Evolutionary conservation across 257 asterid species (phyloP), one percentile per base, ranked within the genome.

Genomic region (Gynochthodes officinalis): DNA sequence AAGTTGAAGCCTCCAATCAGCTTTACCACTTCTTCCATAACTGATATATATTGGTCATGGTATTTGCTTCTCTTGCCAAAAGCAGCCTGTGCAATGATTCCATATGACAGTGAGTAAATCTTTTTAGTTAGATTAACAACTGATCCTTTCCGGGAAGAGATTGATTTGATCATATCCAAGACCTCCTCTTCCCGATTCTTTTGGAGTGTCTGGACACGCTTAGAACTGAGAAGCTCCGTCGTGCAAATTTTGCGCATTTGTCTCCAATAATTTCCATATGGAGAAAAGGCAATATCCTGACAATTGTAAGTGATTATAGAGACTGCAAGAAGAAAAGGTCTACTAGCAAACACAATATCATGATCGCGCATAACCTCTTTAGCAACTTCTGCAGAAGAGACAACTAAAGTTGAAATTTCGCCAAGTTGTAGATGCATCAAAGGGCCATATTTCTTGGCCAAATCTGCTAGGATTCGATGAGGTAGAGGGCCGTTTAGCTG

Each of bases 361-460:
- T 49, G 70, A 0, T 37, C 50, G 2, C 33, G 48, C 53, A 73
- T 35, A 7, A 73, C 50, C 23, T 13, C 15, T 27, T 73, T 62
- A 14, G 67, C 68, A 2, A 42, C 19, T 0, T 25, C 75, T 2
- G 66, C 39, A 0, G 66, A 70, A 6, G 74, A 70, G 23, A 70
- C 55, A 16, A 70, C 46, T 1, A 72, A 5, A 0, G 69, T 48
- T 16, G 76, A 42, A 18, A 72, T 44, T 72, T 72, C 70, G 18
- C 76, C 76, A 2, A 72, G 69, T 15, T 35, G 23, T 13, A 72
- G 60, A 30, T 48, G 76, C 39, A 72, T 33, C 19, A 72, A 13
- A 33, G 69, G 70, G 14, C 76, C 62, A 7, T 72, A 48, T 48
- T 48, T 48, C 40, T 33, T 60, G 27, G 63, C 49, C 35, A 61